Conservation (phyloP, 768 basidiomycete species). For the Phaeolepiota aurea region DNA sequence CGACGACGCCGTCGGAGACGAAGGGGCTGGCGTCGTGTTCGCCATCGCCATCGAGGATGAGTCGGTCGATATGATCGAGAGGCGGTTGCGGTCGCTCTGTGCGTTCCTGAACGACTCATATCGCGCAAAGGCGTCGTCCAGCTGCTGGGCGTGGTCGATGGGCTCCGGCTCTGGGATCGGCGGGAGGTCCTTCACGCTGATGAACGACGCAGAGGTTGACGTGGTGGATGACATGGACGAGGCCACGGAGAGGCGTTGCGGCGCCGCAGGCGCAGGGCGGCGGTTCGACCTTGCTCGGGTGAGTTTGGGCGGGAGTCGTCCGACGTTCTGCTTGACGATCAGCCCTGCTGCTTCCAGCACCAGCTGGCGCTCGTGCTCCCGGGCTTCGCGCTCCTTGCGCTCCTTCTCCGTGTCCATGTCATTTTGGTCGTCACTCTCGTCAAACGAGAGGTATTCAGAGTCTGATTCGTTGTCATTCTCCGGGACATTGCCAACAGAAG, state of each 20-base stretch:
- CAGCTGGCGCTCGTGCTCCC: slow-evolving; percentile 68
- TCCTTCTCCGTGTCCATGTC: slow-evolving; percentile 28
- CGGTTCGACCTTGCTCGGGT: slow-evolving; percentile 25
- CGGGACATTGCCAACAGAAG: slow-evolving; percentile 10
- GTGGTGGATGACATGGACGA: slow-evolving; percentile 6
- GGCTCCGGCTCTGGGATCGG: slow-evolving; percentile 8
- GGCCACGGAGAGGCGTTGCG: slow-evolving; percentile 20
- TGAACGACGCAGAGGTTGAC: background rate
- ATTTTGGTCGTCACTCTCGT: slow-evolving; percentile 25
- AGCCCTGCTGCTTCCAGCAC: slow-evolving; percentile 89
- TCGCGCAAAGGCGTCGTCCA: slow-evolving; percentile 84
- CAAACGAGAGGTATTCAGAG: slow-evolving; percentile 28
- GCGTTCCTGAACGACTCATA: slow-evolving; percentile 77
- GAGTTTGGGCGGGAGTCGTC: slow-evolving; percentile 39
- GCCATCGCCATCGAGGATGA: slow-evolving; percentile 14
- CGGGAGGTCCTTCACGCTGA: background rate
- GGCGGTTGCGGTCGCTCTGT: slow-evolving; percentile 37
- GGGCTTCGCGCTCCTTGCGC: slow-evolving; percentile 44
- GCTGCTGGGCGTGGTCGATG: slow-evolving; percentile 31
- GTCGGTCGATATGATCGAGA: slow-evolving; percentile 53
- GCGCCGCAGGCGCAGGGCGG: slow-evolving; percentile 46
- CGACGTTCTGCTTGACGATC: slow-evolving; percentile 57
- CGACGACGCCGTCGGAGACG: slow-evolving; percentile 33
- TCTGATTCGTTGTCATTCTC: slow-evolving; percentile 24
- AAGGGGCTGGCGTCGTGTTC: slow-evolving; percentile 21